Conservation (phyloP, 2,329 filamentous ascomycete genomes). For the Colletotrichum nymphaeae region DNA sequence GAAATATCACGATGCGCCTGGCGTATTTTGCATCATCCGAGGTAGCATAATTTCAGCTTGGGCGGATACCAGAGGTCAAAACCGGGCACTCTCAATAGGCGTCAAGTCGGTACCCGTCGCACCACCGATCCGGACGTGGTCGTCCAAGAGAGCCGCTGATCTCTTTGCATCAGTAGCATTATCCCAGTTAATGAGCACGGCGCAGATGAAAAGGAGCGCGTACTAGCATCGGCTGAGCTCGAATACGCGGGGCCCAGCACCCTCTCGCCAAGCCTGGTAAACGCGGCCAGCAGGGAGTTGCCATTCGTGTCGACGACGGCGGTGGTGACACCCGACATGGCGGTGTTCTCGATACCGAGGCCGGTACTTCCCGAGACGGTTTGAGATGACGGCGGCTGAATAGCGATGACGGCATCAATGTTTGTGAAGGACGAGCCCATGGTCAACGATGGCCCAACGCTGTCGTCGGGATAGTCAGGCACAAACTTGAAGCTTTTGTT, state of each 20-base stretch:
- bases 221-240: constrained; percentile 5
- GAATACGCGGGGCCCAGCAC: constrained; percentile 37
- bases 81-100: constrained; percentile 68
- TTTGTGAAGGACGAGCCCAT: constrained; percentile 37
- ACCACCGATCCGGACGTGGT: constrained; percentile 79
- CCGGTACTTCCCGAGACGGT: constrained; percentile 29
- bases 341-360: constrained; percentile 66
- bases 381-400: background rate
- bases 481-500: constrained; percentile 20
- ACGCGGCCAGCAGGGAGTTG: constrained; percentile 5
- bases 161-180: constrained; percentile 28
- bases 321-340: constrained; percentile 50
- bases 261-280: constrained; percentile 33
- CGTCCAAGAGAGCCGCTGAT: constrained; percentile 50
- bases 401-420: constrained; percentile 29
- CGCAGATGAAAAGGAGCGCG: constrained; percentile 48
- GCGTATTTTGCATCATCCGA: constrained; percentile 60
- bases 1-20: constrained; percentile 59
- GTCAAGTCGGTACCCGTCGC: constrained; percentile 74
- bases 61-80: constrained; percentile 55
- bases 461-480: background rate
- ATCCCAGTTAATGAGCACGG: constrained; percentile 77
- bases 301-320: constrained; percentile 36
- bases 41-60: constrained; percentile 71
- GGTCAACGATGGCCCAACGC: constrained; percentile 30